Conservation (phyloP, 306 rosid genomes). For the Malus sieversii region DNA sequence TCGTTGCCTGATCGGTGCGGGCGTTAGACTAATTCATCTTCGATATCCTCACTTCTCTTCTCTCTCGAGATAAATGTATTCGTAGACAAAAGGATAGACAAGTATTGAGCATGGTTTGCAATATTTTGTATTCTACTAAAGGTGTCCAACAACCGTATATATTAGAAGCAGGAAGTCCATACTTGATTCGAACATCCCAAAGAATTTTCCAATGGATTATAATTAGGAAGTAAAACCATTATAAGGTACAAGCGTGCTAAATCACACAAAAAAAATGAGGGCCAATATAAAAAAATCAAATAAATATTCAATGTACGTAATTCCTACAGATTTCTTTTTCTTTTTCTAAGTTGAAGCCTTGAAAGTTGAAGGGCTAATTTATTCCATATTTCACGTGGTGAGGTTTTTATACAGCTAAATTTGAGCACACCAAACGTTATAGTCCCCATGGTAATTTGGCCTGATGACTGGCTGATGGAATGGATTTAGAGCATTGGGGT, state of each 20-base stretch:
- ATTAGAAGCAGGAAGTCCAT: no score
- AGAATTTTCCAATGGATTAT: no score
- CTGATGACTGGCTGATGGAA: background rate
- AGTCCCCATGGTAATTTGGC: background rate
- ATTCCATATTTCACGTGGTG: background rate
- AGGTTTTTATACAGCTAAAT: background rate
- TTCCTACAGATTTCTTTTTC: background rate
- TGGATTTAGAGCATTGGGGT: conserved; percentile 27
- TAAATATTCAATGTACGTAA: background rate
- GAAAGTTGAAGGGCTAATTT: background rate
- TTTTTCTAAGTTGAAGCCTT: background rate
- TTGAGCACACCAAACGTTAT: background rate
- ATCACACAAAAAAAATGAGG: background rate
- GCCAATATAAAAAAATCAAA: background rate
- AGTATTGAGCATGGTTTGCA: no score
- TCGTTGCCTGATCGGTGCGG: no score
- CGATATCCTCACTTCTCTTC: no score
- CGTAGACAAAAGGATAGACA: no score
- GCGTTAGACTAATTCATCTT: no score
- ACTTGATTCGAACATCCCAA: no score
- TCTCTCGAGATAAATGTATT: no score
- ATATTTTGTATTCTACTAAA: no score
- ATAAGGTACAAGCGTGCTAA: background rate
- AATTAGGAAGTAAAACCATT: background rate
- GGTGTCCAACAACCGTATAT: no score